Percentiles rank a stretch among this genome's conserved stretches.
These are phyloP conservation scores for Sporothrix globosa DNA, from an alignment of 2,329 filamentous ascomycete genomes.

Conservation along the genomic window DNA sequence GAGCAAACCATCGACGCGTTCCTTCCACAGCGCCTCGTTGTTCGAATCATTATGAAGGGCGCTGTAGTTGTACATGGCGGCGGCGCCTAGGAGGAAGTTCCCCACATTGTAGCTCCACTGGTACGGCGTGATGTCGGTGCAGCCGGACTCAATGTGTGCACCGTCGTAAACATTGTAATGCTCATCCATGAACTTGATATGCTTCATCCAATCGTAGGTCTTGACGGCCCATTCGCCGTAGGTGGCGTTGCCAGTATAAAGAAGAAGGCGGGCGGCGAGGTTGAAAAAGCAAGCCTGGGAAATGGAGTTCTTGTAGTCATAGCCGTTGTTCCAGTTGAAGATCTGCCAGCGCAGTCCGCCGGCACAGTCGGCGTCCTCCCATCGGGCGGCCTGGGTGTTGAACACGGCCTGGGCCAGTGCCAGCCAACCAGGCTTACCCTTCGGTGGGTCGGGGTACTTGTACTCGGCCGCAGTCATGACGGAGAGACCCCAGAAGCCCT, in stretches of 20 bases:
- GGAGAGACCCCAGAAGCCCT: constrained; percentile 73
- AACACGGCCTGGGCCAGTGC: constrained; percentile 78
- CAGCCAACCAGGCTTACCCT: constrained; percentile 65
- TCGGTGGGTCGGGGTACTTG: constrained; percentile 64
- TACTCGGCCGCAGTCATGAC: constrained; percentile 72
- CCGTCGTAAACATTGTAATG: constrained; percentile 66
- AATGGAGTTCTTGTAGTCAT: constrained; percentile 66
- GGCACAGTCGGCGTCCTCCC: constrained; percentile 69
- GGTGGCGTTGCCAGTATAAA: constrained; percentile 75
- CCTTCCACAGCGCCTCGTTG: constrained; percentile 53
- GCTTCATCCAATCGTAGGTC: constrained; percentile 70
- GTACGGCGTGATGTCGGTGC: constrained; percentile 60
- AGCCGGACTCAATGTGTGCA: constrained; percentile 59
- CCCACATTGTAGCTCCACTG: constrained; percentile 74
- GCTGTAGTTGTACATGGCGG: constrained; percentile 70
- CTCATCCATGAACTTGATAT: constrained; percentile 61
- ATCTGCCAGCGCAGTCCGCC: constrained; percentile 86
- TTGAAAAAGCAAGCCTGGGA: constrained; percentile 58
- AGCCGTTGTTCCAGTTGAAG: constrained; percentile 79
- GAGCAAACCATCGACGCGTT: constrained; percentile 61
- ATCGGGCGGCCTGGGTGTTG: constrained; percentile 74
- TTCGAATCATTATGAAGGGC: constrained; percentile 42
- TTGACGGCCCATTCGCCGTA: constrained; percentile 78
- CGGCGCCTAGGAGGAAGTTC: constrained; percentile 65
- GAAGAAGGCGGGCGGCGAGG: constrained; percentile 60